Evolutionary conservation across 2,329 filamentous ascomycete genomes (phyloP).

Genomic region (Arthroderma sp.): DNA sequence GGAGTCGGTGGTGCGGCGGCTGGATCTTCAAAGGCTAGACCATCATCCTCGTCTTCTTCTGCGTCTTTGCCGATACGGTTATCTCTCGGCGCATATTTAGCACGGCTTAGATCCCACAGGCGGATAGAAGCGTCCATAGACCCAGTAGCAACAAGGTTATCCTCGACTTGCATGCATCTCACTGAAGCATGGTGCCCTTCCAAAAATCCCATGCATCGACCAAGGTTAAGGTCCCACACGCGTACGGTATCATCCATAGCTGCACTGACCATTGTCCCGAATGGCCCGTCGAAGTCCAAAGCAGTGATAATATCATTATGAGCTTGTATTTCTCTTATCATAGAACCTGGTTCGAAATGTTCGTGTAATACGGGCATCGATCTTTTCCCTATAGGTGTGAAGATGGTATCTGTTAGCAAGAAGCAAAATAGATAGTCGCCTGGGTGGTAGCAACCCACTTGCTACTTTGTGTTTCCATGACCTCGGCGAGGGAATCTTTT

Average conservation of each 20-base stretch:
- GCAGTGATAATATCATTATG: constrained; percentile 82
- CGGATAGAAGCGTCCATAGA: constrained; percentile 90
- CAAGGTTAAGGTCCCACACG: constrained; percentile 93
- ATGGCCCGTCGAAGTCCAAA: constrained; percentile 92
- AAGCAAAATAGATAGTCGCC: neutral
- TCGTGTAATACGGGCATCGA: constrained; percentile 94
- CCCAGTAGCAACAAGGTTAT: constrained; percentile 88
- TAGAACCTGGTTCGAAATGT: constrained; percentile 79
- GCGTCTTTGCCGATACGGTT: constrained; percentile 45
- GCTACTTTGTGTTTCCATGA: constrained; percentile 36
- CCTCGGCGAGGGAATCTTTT: constrained; percentile 63
- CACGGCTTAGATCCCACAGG: constrained; percentile 85
- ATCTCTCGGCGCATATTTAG: constrained; percentile 64
- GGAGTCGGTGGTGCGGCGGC: constrained; percentile 55
- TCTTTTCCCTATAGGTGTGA: constrained; percentile 33
- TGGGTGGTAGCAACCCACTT: constrained; percentile 17
- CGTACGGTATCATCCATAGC: constrained; percentile 85
- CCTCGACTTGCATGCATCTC: constrained; percentile 79
- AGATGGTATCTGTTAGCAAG: constrained; percentile 1
- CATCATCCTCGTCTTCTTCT: constrained; percentile 41
- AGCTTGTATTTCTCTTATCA: constrained; percentile 76
- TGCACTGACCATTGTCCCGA: constrained; percentile 85
- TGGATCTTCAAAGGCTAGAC: constrained; percentile 58
- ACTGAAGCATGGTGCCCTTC: constrained; percentile 95
- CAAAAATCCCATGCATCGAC: constrained; percentile 77